Percentiles rank a stretch among this genome's conserved stretches.
Evolutionary conservation across 371 early-diverging fungal species (phyloP).

Genomic region (Lichtheimia corymbifera): DNA sequence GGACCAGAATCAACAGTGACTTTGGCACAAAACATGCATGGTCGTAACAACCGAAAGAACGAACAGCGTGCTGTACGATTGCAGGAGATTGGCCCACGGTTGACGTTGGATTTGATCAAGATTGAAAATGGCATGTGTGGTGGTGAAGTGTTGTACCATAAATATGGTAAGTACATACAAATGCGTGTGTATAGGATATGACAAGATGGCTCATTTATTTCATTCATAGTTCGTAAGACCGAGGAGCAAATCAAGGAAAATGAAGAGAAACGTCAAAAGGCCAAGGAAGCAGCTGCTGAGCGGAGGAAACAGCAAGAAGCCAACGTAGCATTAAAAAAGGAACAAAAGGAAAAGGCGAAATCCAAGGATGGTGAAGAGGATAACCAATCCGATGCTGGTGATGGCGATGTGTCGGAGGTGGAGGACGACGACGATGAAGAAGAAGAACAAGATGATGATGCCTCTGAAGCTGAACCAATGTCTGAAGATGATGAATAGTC

Average conservation of each 20-base stretch:
- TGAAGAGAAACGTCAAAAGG: conserved; percentile 64
- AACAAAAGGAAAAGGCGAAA: conserved; percentile 36
- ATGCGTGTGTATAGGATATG: not conserved
- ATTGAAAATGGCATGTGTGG: conserved; percentile 90
- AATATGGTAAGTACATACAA: conserved; percentile 43
- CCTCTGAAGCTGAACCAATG: conserved; percentile 8
- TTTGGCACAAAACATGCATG: conserved; percentile 78
- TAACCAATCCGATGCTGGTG: conserved; percentile 26
- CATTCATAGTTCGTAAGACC: conserved; percentile 64
- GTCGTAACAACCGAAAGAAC: conserved; percentile 71
- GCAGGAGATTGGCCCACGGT: conserved; percentile 91
- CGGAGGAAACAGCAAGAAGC: conserved; percentile 18
- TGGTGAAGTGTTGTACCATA: conserved; percentile 92
- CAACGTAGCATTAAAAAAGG: conserved; percentile 32
- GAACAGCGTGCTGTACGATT: conserved; percentile 87
- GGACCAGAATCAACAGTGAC: conserved; percentile 80
- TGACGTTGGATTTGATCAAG: conserved; percentile 87
- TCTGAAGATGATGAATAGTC: not conserved
- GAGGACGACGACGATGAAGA: conserved; percentile 21
- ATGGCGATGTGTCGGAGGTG: conserved; percentile 18
- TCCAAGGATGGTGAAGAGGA: conserved; percentile 43
- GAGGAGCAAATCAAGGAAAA: conserved; percentile 68
- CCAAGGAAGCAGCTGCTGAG: conserved; percentile 44
- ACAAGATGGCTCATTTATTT: not conserved
- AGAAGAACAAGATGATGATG: conserved; percentile 15